A percentile compares a stretch with the other conserved stretches of the same genome.
Conservation (phyloP, 345 rosid genomes). For the Salix exigua region DNA sequence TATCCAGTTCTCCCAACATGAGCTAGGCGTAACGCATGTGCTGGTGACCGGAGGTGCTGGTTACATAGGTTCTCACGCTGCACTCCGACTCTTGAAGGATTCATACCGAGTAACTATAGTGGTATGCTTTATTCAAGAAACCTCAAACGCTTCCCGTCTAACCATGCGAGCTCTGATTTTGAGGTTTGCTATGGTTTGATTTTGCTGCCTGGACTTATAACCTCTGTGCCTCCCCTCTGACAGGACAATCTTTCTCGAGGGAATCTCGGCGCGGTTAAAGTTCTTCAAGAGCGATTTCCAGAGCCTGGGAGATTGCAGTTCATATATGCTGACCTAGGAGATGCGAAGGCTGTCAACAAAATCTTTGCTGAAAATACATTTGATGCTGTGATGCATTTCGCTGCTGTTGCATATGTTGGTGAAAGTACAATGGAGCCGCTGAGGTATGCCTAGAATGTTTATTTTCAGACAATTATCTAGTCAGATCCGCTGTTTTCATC, state of each 20-base stretch:
- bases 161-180: background rate
- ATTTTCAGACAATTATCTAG: background rate
- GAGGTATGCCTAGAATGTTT: slow-evolving; percentile 38
- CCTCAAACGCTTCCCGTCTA: background rate
- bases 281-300: slow-evolving; percentile 74
- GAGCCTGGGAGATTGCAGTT: slow-evolving; percentile 91
- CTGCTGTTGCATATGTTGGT: slow-evolving; percentile 97
- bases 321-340: slow-evolving; percentile 84
- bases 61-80: slow-evolving; percentile 23
- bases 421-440: slow-evolving; percentile 95
- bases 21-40: slow-evolving; percentile 8
- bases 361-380: slow-evolving; percentile 85
- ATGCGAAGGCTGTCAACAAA: slow-evolving; percentile 79
- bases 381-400: slow-evolving; percentile 98
- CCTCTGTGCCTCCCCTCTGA: background rate
- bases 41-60: slow-evolving; percentile 25
- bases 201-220: background rate
- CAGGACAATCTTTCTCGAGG: slow-evolving; percentile 99
- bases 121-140: background rate
- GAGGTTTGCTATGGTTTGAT: background rate
- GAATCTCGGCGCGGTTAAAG: slow-evolving; percentile 81
- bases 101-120: slow-evolving; percentile 16
- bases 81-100: slow-evolving; percentile 19
- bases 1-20: slow-evolving; percentile 10
- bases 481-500: background rate